Conservation (phyloP, 306 rosid species). For the Ammopiptanthus mongolicus region DNA sequence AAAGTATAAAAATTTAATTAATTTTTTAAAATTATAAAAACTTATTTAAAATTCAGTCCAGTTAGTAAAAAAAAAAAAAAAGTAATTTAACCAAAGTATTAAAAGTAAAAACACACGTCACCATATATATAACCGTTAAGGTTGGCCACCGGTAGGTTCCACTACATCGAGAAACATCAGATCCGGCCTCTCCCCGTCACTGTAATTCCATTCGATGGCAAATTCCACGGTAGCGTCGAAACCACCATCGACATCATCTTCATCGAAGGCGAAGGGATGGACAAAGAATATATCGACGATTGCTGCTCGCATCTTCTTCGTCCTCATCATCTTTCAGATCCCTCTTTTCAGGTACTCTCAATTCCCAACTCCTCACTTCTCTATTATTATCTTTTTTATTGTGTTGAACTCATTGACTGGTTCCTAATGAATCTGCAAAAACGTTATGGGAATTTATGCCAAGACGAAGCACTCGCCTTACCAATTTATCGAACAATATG, state of each 20-base stretch:
- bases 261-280: constrained; percentile 52
- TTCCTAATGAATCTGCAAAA: background rate
- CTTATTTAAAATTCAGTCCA: too few relatives aligned
- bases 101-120: too few relatives aligned
- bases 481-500: too few relatives aligned
- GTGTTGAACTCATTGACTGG: background rate
- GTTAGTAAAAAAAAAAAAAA: too few relatives aligned
- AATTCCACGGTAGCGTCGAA: constrained; percentile 7
- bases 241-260: constrained; percentile 36
- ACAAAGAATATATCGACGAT: constrained; percentile 40
- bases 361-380: background rate
- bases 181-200: constrained; percentile 5
- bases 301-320: constrained; percentile 62
- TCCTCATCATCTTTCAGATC: constrained; percentile 80
- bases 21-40: too few relatives aligned
- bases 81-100: too few relatives aligned
- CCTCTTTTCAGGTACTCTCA: constrained; percentile 84
- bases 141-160: background rate
- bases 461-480: too few relatives aligned
- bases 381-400: background rate
- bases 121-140: too few relatives aligned
- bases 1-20: too few relatives aligned
- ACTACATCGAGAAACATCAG: constrained; percentile 10
- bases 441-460: background rate
- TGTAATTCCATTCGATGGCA: constrained; percentile 55